These are phyloP conservation scores for Trichoderma sp. DNA, from an alignment of 2,329 filamentous ascomycete genomes.

Conservation along the genomic window DNA sequence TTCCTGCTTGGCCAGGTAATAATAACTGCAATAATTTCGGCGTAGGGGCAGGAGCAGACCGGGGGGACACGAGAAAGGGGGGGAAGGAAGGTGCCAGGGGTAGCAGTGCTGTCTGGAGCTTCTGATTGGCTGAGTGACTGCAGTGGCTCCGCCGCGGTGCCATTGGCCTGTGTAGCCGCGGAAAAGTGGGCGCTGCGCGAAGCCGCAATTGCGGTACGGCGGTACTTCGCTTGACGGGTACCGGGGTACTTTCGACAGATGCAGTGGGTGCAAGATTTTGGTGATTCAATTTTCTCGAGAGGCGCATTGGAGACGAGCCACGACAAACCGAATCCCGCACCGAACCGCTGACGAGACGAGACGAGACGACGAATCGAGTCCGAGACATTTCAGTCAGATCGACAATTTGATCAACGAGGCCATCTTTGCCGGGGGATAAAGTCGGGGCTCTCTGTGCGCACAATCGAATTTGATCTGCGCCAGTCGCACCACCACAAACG, in stretches of 20 bases:
- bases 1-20: slow-evolving; percentile 43
- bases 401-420: too few relatives aligned
- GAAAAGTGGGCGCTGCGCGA: slow-evolving; percentile 7
- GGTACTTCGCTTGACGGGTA: background rate
- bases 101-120: slow-evolving; percentile 33
- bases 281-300: slow-evolving; percentile 24
- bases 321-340: slow-evolving; percentile 10
- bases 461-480: slow-evolving; percentile 18
- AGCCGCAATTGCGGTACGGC: background rate
- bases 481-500: slow-evolving; percentile 7
- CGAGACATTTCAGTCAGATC: background rate
- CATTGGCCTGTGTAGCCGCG: slow-evolving; percentile 29
- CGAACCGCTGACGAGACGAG: slow-evolving; percentile 1
- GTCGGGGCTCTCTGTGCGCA: slow-evolving; percentile 1
- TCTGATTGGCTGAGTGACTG: slow-evolving; percentile 37
- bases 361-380: background rate
- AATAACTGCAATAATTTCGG: slow-evolving; percentile 51
- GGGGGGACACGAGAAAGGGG: slow-evolving; percentile 43
- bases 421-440: background rate
- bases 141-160: slow-evolving; percentile 34
- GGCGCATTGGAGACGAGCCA: slow-evolving; percentile 15
- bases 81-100: slow-evolving; percentile 42
- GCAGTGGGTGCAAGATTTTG: slow-evolving; percentile 25
- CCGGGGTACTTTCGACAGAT: background rate
- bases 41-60: slow-evolving; percentile 45